Conservation (phyloP, 768 basidiomycete genomes). For the Lyophyllum decastes region DNA sequence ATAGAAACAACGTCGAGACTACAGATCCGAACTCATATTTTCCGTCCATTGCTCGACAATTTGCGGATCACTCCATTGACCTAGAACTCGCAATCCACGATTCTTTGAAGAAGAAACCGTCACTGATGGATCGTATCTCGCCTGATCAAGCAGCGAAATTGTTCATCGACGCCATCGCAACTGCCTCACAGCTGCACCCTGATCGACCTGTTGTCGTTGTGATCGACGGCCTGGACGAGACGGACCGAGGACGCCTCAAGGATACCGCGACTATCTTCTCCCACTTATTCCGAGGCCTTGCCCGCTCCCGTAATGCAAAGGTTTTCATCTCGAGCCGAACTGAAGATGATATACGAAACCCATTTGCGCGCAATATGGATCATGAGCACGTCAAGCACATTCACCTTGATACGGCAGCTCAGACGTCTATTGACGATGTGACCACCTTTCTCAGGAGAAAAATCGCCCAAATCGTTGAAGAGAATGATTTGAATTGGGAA, state of each 20-base stretch:
- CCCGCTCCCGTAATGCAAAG: conserved; percentile 9
- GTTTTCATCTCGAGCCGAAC: conserved; percentile 20
- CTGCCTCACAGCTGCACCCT: conserved; percentile 9
- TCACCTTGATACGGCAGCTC: conserved; percentile 12
- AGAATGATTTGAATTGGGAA: conserved; percentile 10
- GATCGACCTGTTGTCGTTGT: conserved; percentile 14
- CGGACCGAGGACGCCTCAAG: conserved; percentile 7
- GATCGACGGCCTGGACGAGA: too few species aligned
- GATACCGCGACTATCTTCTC: conserved; percentile 17
- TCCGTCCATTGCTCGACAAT: conserved; percentile 20
- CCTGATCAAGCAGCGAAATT: conserved; percentile 15
- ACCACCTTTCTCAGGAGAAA: conserved; percentile 7
- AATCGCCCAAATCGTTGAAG: conserved; percentile 8
- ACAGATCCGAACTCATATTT: conserved; percentile 18
- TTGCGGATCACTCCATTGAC: conserved; percentile 7
- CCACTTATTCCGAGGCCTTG: conserved; percentile 5
- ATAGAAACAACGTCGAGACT: conserved; percentile 13
- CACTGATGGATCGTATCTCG: conserved; percentile 12
- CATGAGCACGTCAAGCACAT: conserved; percentile 15
- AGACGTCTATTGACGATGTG: conserved; percentile 17
- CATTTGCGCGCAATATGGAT: conserved; percentile 7
- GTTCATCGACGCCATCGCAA: conserved; percentile 12
- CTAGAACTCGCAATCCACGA: conserved; percentile 10
- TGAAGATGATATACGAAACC: conserved; percentile 18
- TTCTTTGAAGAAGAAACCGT: conserved; percentile 8